Base-by-base conservation (phyloP, 2,329 filamentous ascomycete genomes). In the Zasmidium angulare region DNA sequence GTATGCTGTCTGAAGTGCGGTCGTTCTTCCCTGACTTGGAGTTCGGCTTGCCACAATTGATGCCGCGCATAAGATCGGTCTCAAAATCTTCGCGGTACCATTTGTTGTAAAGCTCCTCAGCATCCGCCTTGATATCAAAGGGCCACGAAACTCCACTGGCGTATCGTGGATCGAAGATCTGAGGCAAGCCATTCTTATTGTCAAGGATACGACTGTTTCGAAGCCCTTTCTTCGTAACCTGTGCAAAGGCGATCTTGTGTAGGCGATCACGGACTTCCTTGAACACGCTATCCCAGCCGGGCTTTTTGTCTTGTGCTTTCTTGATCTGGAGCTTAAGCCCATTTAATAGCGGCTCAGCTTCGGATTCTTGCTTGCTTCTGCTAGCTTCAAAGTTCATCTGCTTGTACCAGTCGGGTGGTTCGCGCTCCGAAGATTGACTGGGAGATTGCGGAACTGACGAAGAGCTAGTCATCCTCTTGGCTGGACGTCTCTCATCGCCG, bases 111-210 rank as follows among this genome's bases (percentile, higher is more conserved):
- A 84, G 65, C 21, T 79, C 75, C 46, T 74, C 68, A 0, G 80
- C 76, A 57, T 84, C 81, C 0, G 77, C 76, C 19, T 71, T 68
- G 11, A 84, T 72, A 58, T 84, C 81, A 55, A 65, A 75, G 0
- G 81, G 81, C 43, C 77, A 80, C 0, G 65, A 19, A 4, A 72
- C 61, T 11, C 60, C 61, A 1, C 59, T 61, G 3, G 59, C 58
- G 22, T 62, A 64, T 3, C 60, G 26, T 0, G 62, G 43, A 17
- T 68, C 67, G 62, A 82, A 81, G 11, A 83, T 75, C 0, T 70
- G 68, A 0, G 74, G 72, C 0, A 82, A 67, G 0, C 79, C 79
- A 40, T 59, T 60, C 2, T 69, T 61, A 24, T 75, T 68, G 29
- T 72, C 61, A 0, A 81, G 68, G 53, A 80, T 75, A 1, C 68